Base-by-base conservation (phyloP, 164 flowering plant species). In the Litsea cubeba region DNA sequence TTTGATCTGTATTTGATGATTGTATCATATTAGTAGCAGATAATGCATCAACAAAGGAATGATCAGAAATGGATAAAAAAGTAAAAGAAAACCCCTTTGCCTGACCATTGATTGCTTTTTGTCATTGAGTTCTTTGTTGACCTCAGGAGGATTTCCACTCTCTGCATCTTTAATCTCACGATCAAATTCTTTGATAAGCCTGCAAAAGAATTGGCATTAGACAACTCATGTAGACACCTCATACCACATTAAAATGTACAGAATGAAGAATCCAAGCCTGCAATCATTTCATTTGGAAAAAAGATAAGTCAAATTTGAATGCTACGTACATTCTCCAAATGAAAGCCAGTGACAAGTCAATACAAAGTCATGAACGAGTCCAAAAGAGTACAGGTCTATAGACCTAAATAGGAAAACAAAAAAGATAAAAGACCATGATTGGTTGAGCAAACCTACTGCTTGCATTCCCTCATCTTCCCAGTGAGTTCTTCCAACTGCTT, bases 401-500 rank as follows among this genome's bases (percentile, higher is more conserved):
- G 17, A 63, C 12, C 66, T 6, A 22, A 63, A 22, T 22, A 20
- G 28, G 66, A 3, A 22, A 63, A 54, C 46, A 7, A 63, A 63
- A 22, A 25, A 30, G 35, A 24, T 35, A 28, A 17, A 66, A 10
- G 3, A n/a, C 7, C 11, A 24, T 5, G 40, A 30, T 14, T 5
- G n/a, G 14, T 58, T 71, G 46, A 54, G 60, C 60, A 3, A 63
- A 23, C 66, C 66, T 63, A 72, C 74, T 50, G 22, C 51, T 60
- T 72, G 26, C 74, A 60, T 35, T 72, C 74, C 79, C 94, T 86
- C 98, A 94, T 92, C 85, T 82, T 91, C 54, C 86, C 97, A n/a
- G 98, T 88, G 71, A 94, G 97, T 62, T 94, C 98, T 76, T 94
- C 98, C 80, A 94, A 85, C 80, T 92, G 98, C 79, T 92, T 94